These are phyloP conservation scores for Bisporella sp. DNA, from an alignment of 2,329 filamentous ascomycete species.

Conservation along the genomic window DNA sequence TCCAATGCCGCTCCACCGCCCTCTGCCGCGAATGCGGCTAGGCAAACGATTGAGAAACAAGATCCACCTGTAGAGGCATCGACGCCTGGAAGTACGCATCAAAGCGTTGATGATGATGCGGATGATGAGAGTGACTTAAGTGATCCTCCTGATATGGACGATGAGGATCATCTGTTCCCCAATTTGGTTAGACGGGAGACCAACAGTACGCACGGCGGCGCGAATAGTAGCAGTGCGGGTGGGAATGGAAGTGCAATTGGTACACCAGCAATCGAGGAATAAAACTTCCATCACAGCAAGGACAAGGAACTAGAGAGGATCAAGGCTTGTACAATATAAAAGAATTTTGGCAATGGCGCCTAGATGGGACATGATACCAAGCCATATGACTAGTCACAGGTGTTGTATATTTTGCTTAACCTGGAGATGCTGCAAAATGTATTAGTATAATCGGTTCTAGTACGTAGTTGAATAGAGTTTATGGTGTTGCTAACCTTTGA, in stretches of 20 bases:
- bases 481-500: no score
- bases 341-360: neutral
- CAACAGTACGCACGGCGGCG: neutral
- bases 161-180: conserved; percentile 15
- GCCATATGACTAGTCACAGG: neutral
- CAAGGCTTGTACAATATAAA: neutral
- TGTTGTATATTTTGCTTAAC: neutral
- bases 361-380: neutral
- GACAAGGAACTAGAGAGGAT: no score
- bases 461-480: neutral
- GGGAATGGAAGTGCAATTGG: neutral
- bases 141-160: conserved; percentile 34
- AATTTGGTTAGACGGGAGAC: conserved; percentile 5
- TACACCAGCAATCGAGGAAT: no score
- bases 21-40: conserved; percentile 5
- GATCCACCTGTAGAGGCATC: conserved; percentile 22
- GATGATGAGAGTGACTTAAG: conserved; percentile 49
- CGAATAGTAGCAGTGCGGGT: neutral
- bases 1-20: conserved; percentile 26
- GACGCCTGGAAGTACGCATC: conserved; percentile 34
- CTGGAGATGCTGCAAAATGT: neutral
- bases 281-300: no score
- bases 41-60: neutral
- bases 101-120: conserved; percentile 46
- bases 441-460: neutral